Evolutionary conservation across 441 rosid species (phyloP).

Genomic region (Biscutella auriculata): DNA sequence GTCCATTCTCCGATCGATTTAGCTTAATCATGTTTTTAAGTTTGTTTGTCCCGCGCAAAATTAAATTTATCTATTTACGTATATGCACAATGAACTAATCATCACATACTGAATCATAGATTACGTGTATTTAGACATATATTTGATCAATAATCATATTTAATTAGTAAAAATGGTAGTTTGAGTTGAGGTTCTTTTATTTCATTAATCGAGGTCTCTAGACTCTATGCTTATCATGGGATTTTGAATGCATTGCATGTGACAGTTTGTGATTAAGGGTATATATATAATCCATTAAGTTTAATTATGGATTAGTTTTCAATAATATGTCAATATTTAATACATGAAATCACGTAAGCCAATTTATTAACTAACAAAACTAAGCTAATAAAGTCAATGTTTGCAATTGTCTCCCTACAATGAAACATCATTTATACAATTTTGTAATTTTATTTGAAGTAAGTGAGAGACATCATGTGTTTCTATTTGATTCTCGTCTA

Average conservation of each 20-base stretch:
- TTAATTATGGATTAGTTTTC: background rate
- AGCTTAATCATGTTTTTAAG: conserved; percentile 5
- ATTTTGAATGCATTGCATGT: conserved; percentile 20
- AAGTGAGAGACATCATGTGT: too few relatives aligned
- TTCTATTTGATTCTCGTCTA: background rate
- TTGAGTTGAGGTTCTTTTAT: conserved; percentile 13
- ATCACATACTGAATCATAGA: background rate
- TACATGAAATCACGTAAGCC: too few relatives aligned
- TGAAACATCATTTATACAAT: background rate
- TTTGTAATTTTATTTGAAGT: too few relatives aligned
- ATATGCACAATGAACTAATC: conserved; percentile 3
- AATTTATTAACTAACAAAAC: too few relatives aligned
- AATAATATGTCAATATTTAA: too few relatives aligned
- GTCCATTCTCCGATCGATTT: conserved; percentile 12
- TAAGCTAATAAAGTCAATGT: background rate
- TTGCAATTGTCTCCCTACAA: background rate
- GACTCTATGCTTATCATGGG: conserved; percentile 12
- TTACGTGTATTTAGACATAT: conserved; percentile 18
- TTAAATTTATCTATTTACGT: conserved; percentile 9
- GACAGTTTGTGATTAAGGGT: conserved; percentile 1
- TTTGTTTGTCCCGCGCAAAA: conserved; percentile 6
- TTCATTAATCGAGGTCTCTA: conserved; percentile 14
- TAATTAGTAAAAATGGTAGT: background rate
- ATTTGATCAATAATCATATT: background rate
- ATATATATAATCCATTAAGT: conserved; percentile 1